Evolutionary conservation across 1,284 basidiomycete genomes (phyloP).

Genomic region (Trichosporon sp.): DNA sequence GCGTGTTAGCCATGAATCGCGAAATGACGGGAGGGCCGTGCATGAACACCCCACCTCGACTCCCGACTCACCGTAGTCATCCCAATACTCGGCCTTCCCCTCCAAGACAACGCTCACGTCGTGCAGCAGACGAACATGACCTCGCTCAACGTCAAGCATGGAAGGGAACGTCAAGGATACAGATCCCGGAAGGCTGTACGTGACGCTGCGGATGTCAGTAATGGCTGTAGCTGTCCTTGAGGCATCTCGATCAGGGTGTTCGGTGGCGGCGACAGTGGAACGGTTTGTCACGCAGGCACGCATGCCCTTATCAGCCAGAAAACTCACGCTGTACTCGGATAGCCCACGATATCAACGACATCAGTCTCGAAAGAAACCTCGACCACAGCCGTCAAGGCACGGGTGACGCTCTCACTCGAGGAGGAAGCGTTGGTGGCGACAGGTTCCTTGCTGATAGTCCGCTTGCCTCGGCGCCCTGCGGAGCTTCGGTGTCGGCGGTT

Average conservation of each 20-base stretch:
- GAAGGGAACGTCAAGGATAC: constrained; percentile 18
- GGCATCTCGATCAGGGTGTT: not conserved
- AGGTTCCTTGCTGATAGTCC: too few species aligned
- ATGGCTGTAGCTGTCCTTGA: not conserved
- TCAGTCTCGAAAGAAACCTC: not conserved
- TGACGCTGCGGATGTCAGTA: constrained; percentile 10
- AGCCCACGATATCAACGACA: constrained; percentile 8
- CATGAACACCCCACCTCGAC: not conserved
- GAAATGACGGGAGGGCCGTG: not conserved
- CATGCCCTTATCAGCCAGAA: not conserved
- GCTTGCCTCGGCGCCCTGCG: not conserved
- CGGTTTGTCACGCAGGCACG: not conserved
- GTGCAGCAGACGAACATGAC: constrained; percentile 18
- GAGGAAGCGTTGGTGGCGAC: not conserved
- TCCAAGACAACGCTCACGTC: constrained; percentile 37
- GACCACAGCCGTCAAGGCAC: not conserved
- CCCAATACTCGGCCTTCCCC: constrained; percentile 45
- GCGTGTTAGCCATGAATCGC: not conserved
- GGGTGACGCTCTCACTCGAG: too few species aligned
- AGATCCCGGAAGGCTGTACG: constrained; percentile 24
- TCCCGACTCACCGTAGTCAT: constrained; percentile 35
- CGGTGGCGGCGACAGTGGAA: not conserved
- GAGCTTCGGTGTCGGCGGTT: not conserved
- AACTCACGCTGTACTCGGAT: not conserved
- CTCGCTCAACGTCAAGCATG: not conserved